phyloP scores from a whole-genome alignment of 805 yeast species.

The Komagataella kurtzmanii region DNA sequence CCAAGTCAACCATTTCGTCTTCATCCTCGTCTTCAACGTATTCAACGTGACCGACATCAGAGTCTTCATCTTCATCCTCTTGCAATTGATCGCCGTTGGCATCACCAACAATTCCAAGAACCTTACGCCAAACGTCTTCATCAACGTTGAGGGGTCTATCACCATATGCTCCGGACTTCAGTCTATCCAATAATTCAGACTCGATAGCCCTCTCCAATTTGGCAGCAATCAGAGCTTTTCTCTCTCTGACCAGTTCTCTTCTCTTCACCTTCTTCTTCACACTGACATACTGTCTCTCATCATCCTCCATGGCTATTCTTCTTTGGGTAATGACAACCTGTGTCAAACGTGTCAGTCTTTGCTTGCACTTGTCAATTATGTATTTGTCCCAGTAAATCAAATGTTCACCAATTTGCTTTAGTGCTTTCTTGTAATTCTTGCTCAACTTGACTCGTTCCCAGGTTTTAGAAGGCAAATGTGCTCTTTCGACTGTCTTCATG shows the following conservation, averaged over 20 bases:
- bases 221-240: constrained; percentile 95
- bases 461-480: constrained; percentile 83
- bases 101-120: constrained; percentile 54
- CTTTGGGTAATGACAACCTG: constrained; percentile 95
- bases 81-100: constrained; percentile 47
- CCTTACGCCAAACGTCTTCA: constrained; percentile 90
- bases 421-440: constrained; percentile 78
- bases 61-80: constrained; percentile 41
- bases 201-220: constrained; percentile 94
- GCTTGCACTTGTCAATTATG: constrained; percentile 86
- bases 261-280: constrained; percentile 88
- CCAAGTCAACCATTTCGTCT: constrained; percentile 83
- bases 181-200: constrained; percentile 84
- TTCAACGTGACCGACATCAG: constrained; percentile 69
- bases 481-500: constrained; percentile 96
- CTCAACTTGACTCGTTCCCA: constrained; percentile 94
- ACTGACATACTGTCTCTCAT: constrained; percentile 89
- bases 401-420: constrained; percentile 79
- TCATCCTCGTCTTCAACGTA: constrained; percentile 85
- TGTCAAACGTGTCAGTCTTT: constrained; percentile 84
- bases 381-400: constrained; percentile 89
- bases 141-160: constrained; percentile 96
- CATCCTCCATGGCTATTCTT: constrained; percentile 79
- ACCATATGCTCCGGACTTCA: constrained; percentile 97
- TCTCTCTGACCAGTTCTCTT: constrained; percentile 87